Evolutionary conservation across 805 yeast species (phyloP).

Genomic region (Monosporozyma solicola): DNA sequence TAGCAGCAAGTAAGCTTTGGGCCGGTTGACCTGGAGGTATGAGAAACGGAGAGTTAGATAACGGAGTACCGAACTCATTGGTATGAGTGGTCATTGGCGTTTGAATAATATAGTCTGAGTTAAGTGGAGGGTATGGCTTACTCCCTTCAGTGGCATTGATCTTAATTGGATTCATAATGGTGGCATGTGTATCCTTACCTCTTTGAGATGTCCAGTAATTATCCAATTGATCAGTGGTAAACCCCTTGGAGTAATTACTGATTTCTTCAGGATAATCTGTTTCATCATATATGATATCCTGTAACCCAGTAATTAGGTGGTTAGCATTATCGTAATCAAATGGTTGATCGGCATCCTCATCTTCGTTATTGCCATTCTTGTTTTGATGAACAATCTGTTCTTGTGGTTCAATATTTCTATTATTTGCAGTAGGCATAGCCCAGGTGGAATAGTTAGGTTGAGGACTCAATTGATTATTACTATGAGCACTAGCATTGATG

Average conservation of each 20-base stretch:
- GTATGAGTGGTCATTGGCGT: neutral
- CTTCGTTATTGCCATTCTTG: neutral
- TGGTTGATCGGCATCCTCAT: conserved; percentile 14
- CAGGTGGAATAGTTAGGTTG: neutral
- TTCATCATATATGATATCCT: conserved; percentile 28
- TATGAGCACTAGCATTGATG: conserved; percentile 8
- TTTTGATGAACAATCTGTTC: neutral
- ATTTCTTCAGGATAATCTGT: conserved; percentile 22
- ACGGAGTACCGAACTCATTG: conserved; percentile 3
- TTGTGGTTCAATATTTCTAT: neutral
- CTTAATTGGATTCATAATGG: neutral
- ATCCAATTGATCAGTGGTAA: conserved; percentile 31
- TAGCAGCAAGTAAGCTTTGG: conserved; percentile 14
- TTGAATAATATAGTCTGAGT: neutral
- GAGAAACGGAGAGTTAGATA: conserved; percentile 3
- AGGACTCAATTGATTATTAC: conserved; percentile 4
- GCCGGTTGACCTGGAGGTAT: conserved; percentile 5
- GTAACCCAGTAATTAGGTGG: conserved; percentile 26
- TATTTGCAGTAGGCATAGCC: neutral
- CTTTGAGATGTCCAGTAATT: conserved; percentile 25
- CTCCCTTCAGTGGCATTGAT: neutral
- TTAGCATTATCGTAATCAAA: conserved; percentile 25
- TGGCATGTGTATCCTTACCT: neutral
- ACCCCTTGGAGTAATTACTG: conserved; percentile 25
- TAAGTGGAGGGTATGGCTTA: conserved; percentile 1